Base-by-base conservation (phyloP, 1,284 basidiomycete species). In the Marasmius fiardii region DNA sequence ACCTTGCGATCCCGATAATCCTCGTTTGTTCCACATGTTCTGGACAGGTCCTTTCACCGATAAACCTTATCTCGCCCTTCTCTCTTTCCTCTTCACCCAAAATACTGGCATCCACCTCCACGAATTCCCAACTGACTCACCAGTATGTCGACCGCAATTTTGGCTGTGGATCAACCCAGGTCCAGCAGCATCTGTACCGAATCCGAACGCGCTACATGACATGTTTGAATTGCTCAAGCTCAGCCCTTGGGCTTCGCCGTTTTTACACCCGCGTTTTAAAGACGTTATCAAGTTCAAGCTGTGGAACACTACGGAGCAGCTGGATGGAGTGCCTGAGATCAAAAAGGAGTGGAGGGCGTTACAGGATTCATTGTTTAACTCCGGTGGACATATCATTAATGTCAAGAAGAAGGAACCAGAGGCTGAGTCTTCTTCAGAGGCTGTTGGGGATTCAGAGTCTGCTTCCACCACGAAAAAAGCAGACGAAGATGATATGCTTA, bases 151-250 rank as follows among this genome's bases (percentile, higher is more conserved):
- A 28, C 86, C 89, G 0, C 82, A 90, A 64, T 85, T 92, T 67
- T 90, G 88, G 88, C 71, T 92, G 56, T 92, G 89, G 89, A 88
- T 91, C 67, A 90, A 90, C 56, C 86, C 67, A 69, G 88, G 87
- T 65, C 85, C 67, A 65, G 86, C 68, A 65, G 78, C 79, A 18
- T 75, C 82, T n/a, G 78, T 88, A 1, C 86, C 85, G 1, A 89
- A 90, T 63, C 83, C 83, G 0, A 76, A 72, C 21, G 87, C 87
- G 2, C 68, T 83, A 52, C 69, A 71, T 34, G 83, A 88, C 74
- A 68, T 88, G 88, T 83, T 74, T 74, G 63, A 81, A 16, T 75
- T 79, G 61, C 75, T 92, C 41, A 81, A 81, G 48, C 71, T 73
- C 2, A 91, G 81, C 66, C 86, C 88, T 0, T 92, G 88, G 88